phyloP scores from a whole-genome alignment of 2,329 filamentous ascomycete genomes.

The Alternaria arborescens region DNA sequence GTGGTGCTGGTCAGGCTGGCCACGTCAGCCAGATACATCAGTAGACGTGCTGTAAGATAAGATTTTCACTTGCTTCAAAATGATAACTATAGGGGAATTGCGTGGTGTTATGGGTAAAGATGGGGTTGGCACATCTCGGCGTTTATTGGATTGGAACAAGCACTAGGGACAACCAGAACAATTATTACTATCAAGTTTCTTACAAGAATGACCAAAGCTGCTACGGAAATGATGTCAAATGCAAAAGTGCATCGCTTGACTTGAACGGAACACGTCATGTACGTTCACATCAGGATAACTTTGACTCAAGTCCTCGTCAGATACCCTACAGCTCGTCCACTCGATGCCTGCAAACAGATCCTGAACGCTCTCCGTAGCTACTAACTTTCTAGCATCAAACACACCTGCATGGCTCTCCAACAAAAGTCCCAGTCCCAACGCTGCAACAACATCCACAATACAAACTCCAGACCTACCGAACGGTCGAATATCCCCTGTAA shows the following conservation, averaged over 20 bases:
- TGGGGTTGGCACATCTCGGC: not conserved
- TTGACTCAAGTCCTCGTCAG: not conserved
- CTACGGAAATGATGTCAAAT: not conserved
- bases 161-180: not conserved
- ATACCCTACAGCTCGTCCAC: not conserved
- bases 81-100: not conserved
- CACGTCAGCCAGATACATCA: constrained; percentile 37
- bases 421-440: not conserved
- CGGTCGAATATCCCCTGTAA: not conserved
- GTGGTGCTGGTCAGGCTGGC: constrained; percentile 35
- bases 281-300: not conserved
- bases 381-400: not conserved
- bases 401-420: not conserved
- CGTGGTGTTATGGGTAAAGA: not conserved
- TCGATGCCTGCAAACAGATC: not conserved
- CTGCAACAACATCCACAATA: not conserved
- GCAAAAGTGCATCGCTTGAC: not conserved
- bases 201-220: not conserved
- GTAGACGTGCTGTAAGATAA: constrained; percentile 7
- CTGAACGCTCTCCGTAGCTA: not conserved
- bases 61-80: constrained; percentile 10
- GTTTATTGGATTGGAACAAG: not conserved
- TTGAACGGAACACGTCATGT: not conserved
- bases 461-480: not conserved
- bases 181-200: not conserved